Evolutionary conservation across 352 stramenopile species (phyloP).

Genomic region (Blastocystis sp.): DNA sequence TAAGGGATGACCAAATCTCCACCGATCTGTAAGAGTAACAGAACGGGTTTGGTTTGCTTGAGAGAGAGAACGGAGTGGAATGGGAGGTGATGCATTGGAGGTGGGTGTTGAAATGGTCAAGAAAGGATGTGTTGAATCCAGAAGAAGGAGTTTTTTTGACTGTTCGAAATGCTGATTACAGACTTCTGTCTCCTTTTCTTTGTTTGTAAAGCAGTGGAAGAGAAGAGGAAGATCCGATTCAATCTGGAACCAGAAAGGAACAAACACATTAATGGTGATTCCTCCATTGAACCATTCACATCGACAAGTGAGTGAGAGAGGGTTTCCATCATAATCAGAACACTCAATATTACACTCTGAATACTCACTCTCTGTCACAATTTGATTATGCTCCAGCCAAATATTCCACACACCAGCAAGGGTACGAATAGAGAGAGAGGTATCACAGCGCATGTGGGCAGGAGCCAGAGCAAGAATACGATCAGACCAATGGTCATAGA

Average conservation of each 20-base stretch:
- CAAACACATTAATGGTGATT: background rate
- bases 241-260: background rate
- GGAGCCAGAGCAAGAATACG: background rate
- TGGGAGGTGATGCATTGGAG: background rate
- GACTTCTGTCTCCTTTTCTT: background rate
- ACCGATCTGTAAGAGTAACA: background rate
- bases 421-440: background rate
- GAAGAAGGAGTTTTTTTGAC: background rate
- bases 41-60: background rate
- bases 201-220: background rate
- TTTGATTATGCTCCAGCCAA: background rate
- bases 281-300: background rate
- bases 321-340: background rate
- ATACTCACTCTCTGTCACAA: background rate
- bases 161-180: background rate
- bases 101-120: background rate
- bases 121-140: background rate
- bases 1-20: background rate
- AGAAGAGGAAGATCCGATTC: background rate
- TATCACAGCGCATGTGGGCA: background rate
- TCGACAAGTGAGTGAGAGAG: background rate
- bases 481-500: background rate
- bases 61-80: background rate
- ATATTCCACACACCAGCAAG: background rate
- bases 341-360: background rate